Conservation (phyloP, 495 filamentous ascomycete species). For the Patellaria atrata region DNA sequence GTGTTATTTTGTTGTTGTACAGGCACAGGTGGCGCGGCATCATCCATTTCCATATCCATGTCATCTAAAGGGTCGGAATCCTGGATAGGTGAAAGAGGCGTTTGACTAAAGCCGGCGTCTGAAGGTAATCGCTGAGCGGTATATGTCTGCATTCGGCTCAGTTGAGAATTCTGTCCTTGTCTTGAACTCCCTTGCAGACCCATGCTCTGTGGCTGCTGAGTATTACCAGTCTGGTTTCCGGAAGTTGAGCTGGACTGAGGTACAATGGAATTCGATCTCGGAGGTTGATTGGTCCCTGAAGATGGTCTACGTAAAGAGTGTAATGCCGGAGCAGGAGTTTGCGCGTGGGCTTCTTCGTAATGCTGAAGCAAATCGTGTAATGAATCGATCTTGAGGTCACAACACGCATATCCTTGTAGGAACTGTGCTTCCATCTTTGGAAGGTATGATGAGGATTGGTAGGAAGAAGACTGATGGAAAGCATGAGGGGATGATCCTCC, state of each 20-base stretch:
- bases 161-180: too few species aligned
- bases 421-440: conserved; percentile 96
- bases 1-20: conserved; percentile 43
- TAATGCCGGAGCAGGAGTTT: conserved; percentile 40
- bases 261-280: too few species aligned
- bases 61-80: conserved; percentile 83
- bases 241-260: too few species aligned
- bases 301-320: too few species aligned
- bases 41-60: conserved; percentile 99
- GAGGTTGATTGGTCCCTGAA: too few species aligned
- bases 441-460: conserved; percentile 92
- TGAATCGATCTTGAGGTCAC: conserved; percentile 69
- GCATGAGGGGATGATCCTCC: conserved; percentile 83
- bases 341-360: conserved; percentile 86
- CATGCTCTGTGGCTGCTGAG: too few species aligned
- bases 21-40: conserved; percentile 41
- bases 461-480: conserved; percentile 76
- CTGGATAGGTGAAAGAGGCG: conserved; percentile 32
- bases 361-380: conserved; percentile 92
- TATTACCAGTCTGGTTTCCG: too few species aligned
- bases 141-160: conserved; percentile 1
- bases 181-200: too few species aligned
- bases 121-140: conserved; percentile 21
- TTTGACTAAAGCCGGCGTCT: conserved; percentile 17
- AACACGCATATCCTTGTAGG: conserved; percentile 91